Conservation (phyloP, 2,329 filamentous ascomycete genomes). For the Ilyonectria destructans region DNA sequence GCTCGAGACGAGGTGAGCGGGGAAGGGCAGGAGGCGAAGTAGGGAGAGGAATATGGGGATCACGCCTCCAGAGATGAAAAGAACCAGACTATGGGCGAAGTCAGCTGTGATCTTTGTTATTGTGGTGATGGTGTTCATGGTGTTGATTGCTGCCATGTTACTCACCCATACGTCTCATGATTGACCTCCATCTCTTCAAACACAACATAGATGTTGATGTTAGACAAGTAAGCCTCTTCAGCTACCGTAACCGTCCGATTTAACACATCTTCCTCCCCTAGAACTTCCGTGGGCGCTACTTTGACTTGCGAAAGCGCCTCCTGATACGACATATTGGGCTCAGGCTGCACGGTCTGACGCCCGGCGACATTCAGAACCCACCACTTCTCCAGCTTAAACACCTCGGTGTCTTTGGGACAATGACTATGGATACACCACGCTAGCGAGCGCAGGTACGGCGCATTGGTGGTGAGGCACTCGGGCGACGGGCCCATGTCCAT, state of each 20-base stretch:
- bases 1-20: slow-evolving; percentile 18
- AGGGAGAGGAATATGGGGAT: slow-evolving; percentile 30
- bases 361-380: slow-evolving; percentile 28
- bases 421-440: slow-evolving; percentile 32
- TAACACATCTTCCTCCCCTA: slow-evolving; percentile 2
- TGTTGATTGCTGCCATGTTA: not conserved
- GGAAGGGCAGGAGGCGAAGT: slow-evolving; percentile 26
- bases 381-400: slow-evolving; percentile 15
- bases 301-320: slow-evolving; percentile 10
- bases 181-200: slow-evolving; percentile 27
- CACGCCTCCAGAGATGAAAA: slow-evolving; percentile 5
- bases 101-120: not conserved
- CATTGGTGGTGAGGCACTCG: slow-evolving; percentile 23
- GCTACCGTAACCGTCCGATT: slow-evolving; percentile 29
- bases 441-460: slow-evolving; percentile 28
- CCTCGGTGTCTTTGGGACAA: slow-evolving; percentile 2
- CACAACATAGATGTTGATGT: slow-evolving; percentile 24
- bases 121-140: not conserved
- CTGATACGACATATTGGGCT: slow-evolving; percentile 24
- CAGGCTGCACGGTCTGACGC: not conserved
- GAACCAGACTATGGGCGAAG: not conserved
- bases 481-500: slow-evolving; percentile 27
- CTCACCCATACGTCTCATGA: slow-evolving; percentile 30
- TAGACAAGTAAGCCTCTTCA: slow-evolving; percentile 26
- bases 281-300: slow-evolving; percentile 3